Conservation (phyloP, 257 asterid genomes). For the Rubia yunnanensis region DNA sequence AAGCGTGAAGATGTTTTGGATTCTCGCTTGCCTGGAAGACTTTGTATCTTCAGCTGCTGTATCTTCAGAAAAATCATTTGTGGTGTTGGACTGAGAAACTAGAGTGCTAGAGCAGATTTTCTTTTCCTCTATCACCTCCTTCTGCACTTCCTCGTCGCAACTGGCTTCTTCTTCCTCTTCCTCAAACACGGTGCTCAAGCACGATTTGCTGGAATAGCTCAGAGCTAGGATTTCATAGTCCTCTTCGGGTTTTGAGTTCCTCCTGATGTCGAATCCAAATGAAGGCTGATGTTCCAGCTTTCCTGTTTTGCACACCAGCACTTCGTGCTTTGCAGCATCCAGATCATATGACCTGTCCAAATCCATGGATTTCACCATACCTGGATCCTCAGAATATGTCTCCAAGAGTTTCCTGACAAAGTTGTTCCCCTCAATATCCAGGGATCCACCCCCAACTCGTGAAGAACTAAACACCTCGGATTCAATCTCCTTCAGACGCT, state of each 20-base stretch:
- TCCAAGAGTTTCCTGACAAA: conserved; percentile 60
- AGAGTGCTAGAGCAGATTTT: conserved; percentile 17
- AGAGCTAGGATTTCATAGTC: conserved; percentile 17
- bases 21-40: conserved; percentile 36
- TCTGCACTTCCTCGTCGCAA: conserved; percentile 63
- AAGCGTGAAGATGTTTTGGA: conserved; percentile 59
- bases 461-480: conserved; percentile 40
- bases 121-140: conserved; percentile 82
- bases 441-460: conserved; percentile 35
- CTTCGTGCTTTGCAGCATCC: conserved; percentile 34
- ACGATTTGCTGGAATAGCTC: conserved; percentile 31
- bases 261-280: conserved; percentile 20
- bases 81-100: too few relatives aligned
- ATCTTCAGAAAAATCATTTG: conserved; percentile 22
- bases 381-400: conserved; percentile 47
- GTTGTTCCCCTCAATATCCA: conserved; percentile 47
- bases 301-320: conserved; percentile 22
- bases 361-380: conserved; percentile 98
- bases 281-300: conserved; percentile 14
- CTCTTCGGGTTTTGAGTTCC: conserved; percentile 27
- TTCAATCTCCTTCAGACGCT: conserved; percentile 71
- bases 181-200: conserved; percentile 73
- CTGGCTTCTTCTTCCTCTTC: conserved; percentile 57
- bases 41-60: conserved; percentile 16
- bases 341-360: conserved; percentile 62